Percentiles rank a stretch among this genome's conserved stretches.
phyloP scores from a whole-genome alignment of 352 stramenopile genomes.

The Nothophytophthora sp. region DNA sequence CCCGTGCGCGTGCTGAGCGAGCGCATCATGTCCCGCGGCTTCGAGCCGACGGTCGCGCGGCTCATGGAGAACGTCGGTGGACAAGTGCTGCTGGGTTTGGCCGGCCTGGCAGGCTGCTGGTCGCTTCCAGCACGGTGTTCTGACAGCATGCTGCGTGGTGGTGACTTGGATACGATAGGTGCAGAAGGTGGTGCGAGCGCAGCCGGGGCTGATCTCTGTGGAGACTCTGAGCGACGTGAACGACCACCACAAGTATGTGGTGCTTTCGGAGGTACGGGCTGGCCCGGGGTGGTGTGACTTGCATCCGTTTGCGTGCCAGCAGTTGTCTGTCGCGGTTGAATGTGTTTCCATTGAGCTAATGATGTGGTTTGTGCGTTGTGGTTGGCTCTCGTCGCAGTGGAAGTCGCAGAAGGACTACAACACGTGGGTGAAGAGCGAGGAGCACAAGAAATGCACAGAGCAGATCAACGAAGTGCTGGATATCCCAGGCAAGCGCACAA shows the following conservation, averaged over 20 bases:
- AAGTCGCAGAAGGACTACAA: constrained; percentile 82
- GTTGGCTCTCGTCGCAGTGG: constrained; percentile 46
- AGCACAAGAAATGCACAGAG: constrained; percentile 77
- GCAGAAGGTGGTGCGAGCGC: constrained; percentile 68
- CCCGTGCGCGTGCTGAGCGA: constrained; percentile 83
- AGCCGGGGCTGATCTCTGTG: constrained; percentile 77
- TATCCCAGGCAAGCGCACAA: constrained; percentile 83
- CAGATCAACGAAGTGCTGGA: constrained; percentile 89
- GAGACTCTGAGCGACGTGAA: constrained; percentile 83
- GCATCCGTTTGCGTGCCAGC: not conserved
- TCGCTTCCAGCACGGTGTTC: not conserved
- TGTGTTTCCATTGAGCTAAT: not conserved
- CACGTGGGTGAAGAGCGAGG: constrained; percentile 72
- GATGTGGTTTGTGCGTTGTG: not conserved
- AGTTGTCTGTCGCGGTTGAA: not conserved
- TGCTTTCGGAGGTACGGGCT: constrained; percentile 71
- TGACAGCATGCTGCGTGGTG: not conserved
- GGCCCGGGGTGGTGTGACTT: not conserved
- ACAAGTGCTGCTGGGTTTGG: too few relatives aligned
- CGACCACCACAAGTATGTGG: constrained; percentile 88
- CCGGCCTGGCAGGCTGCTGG: not conserved
- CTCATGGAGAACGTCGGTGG: constrained; percentile 81
- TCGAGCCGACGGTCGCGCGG: constrained; percentile 76
- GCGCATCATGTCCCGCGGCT: constrained; percentile 82
- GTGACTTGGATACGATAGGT: constrained; percentile 35